phyloP scores from a whole-genome alignment of 2,329 filamentous ascomycete species.

The Fusarium nelsonii region DNA sequence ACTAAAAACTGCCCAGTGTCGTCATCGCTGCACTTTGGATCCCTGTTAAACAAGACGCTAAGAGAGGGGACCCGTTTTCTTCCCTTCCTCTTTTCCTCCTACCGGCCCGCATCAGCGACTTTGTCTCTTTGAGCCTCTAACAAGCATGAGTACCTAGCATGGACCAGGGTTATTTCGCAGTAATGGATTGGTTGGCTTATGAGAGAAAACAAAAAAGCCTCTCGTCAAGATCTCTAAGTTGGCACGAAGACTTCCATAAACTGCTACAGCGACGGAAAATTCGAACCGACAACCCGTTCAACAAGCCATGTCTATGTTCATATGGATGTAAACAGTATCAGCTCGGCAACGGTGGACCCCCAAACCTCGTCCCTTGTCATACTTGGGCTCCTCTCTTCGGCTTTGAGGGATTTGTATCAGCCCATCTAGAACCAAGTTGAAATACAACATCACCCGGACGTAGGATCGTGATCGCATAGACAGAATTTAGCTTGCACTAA shows the following conservation, averaged over 20 bases:
- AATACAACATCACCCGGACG: background rate
- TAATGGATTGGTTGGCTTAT: background rate
- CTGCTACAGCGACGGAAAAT: constrained; percentile 13
- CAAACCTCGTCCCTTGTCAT: constrained; percentile 18
- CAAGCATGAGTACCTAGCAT: constrained; percentile 7
- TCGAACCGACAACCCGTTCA: constrained; percentile 37
- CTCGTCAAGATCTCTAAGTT: background rate
- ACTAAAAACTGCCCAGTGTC: constrained; percentile 40
- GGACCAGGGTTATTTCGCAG: constrained; percentile 1
- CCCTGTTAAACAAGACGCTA: constrained; percentile 26
- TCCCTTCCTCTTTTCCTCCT: constrained; percentile 20
- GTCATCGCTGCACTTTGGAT: constrained; percentile 40
- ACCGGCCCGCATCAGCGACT: constrained; percentile 39
- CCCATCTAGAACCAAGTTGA: background rate
- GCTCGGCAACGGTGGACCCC: constrained; percentile 17
- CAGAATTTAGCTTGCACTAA: background rate
- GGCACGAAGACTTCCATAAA: background rate
- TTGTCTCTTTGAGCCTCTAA: constrained; percentile 29
- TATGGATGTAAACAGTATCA: constrained; percentile 8
- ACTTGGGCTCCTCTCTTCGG: constrained; percentile 10
- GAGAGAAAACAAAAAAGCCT: background rate
- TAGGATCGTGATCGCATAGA: constrained; percentile 10
- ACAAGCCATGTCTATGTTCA: background rate
- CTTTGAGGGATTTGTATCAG: constrained; percentile 41
- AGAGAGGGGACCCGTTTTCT: constrained; percentile 28